A percentile compares a stretch with the other conserved stretches of the same genome.
Conservation (phyloP, 257 asterid genomes). For the Fraxinus americana region DNA sequence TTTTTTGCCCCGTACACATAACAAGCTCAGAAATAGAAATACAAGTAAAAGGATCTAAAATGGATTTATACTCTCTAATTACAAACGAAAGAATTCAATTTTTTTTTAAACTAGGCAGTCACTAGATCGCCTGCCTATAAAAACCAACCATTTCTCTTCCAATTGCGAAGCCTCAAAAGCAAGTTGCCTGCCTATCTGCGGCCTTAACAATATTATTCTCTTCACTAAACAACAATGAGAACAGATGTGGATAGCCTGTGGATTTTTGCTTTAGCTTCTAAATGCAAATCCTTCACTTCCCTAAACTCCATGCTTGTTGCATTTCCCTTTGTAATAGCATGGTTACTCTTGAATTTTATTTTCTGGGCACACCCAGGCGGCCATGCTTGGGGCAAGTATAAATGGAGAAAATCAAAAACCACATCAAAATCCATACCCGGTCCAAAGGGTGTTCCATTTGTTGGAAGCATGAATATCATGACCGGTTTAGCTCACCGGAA, state of each 20-base stretch:
- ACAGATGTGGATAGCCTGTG: slow-evolving; percentile 57
- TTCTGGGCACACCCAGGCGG: slow-evolving; percentile 85
- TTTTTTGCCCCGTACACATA: too few relatives aligned
- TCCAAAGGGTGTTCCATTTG: slow-evolving; percentile 65
- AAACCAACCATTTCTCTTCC: slow-evolving; percentile 2
- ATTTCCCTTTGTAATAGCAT: slow-evolving; percentile 36
- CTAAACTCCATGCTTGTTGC: slow-evolving; percentile 30
- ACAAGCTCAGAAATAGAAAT: too few relatives aligned
- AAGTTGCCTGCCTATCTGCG: not conserved
- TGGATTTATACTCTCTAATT: not conserved
- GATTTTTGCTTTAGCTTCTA: slow-evolving; percentile 57
- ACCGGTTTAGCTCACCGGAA: slow-evolving; percentile 75
- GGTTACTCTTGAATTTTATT: slow-evolving; percentile 40
- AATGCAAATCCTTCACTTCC: slow-evolving; percentile 48
- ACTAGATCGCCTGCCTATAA: not conserved
- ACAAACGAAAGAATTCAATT: too few relatives aligned
- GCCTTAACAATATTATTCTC: too few relatives aligned
- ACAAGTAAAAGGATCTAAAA: too few relatives aligned
- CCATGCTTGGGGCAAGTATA: slow-evolving; percentile 76
- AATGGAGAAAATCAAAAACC: slow-evolving; percentile 28
- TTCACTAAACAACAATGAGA: slow-evolving; percentile 20
- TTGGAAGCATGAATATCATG: slow-evolving; percentile 83
- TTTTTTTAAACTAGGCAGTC: not conserved
- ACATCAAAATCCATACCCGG: slow-evolving; percentile 58
- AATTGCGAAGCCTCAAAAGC: not conserved